Evolutionary conservation across 2,329 filamentous ascomycete genomes (phyloP).

Genomic region (Exophiala sp.): DNA sequence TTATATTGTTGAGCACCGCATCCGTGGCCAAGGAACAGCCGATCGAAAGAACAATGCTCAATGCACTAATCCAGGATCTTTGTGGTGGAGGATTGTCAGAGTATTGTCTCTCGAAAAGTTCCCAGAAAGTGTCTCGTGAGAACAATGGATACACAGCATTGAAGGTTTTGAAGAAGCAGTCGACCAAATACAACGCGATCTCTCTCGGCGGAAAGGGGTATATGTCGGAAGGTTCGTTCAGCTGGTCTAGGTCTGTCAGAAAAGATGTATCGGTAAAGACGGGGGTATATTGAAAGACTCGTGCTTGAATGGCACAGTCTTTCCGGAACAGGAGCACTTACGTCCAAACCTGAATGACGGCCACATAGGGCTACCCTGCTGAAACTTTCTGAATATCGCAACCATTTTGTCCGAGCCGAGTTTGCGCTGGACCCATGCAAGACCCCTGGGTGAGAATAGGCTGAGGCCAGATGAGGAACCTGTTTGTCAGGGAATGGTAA

Average conservation of each 20-base stretch:
- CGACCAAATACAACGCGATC: slow-evolving; percentile 7
- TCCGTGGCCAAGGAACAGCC: slow-evolving; percentile 9
- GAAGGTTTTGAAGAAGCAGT: slow-evolving; percentile 14
- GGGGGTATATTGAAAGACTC: background rate
- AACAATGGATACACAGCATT: slow-evolving; percentile 10
- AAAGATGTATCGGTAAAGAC: background rate
- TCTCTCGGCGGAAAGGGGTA: slow-evolving; percentile 6
- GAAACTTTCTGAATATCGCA: background rate
- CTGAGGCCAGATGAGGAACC: slow-evolving; percentile 10
- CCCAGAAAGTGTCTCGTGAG: slow-evolving; percentile 4
- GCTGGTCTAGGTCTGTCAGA: background rate
- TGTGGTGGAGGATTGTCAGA: background rate
- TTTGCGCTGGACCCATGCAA: slow-evolving; percentile 13
- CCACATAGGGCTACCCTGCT: slow-evolving; percentile 1
- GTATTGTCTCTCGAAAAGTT: slow-evolving; percentile 8
- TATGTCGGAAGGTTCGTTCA: background rate
- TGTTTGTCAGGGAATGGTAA: background rate
- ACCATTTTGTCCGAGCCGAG: slow-evolving; percentile 5
- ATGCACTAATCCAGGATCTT: slow-evolving; percentile 4
- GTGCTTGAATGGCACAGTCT: too few species aligned
- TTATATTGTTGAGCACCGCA: background rate
- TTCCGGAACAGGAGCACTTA: too few species aligned
- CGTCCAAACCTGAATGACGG: background rate
- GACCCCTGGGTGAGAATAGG: slow-evolving; percentile 9
- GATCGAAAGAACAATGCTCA: slow-evolving; percentile 13